Conservation (phyloP, 805 yeast genomes). For the Teunomyces panamensis region DNA sequence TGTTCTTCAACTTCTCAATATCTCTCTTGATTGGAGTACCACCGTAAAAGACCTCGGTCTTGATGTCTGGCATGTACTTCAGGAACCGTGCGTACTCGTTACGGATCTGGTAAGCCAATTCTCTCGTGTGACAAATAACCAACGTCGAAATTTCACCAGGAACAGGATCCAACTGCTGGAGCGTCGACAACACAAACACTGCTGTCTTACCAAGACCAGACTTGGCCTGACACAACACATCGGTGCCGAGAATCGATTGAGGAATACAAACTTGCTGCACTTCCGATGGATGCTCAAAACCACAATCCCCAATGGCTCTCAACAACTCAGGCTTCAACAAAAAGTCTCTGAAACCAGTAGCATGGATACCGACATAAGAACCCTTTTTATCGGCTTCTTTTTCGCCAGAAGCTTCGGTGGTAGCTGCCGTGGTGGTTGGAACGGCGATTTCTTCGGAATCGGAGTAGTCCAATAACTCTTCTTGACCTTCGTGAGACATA, state of each 20-base stretch:
- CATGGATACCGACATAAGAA: conserved; percentile 96
- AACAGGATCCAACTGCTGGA: conserved; percentile 96
- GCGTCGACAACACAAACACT: conserved; percentile 90
- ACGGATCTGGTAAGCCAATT: conserved; percentile 95
- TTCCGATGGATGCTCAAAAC: conserved; percentile 99
- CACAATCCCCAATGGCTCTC: conserved; percentile 98
- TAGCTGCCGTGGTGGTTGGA: conserved; percentile 39
- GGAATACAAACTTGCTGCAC: conserved; percentile 99
- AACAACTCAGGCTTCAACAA: conserved; percentile 92
- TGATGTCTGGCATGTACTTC: conserved; percentile 97
- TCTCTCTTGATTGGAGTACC: conserved; percentile 87
- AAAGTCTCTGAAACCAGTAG: conserved; percentile 98
- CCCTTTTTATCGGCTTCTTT: conserved; percentile 83
- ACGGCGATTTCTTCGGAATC: conserved; percentile 95
- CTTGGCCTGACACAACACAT: conserved; percentile 97
- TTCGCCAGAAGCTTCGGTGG: conserved; percentile 47
- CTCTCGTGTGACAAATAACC: conserved; percentile 97
- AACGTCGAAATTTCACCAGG: conserved; percentile 94
- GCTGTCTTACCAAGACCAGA: conserved; percentile 99
- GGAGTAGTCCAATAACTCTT: conserved; percentile 98
- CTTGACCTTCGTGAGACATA: conserved; percentile 97
- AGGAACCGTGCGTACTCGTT: conserved; percentile 97
- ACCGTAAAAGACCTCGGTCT: conserved; percentile 95
- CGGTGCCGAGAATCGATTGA: conserved; percentile 96
- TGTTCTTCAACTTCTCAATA: conserved; percentile 81